These are phyloP conservation scores for Combretum micranthum DNA, from an alignment of 345 rosid genomes.

Conservation along the genomic window DNA sequence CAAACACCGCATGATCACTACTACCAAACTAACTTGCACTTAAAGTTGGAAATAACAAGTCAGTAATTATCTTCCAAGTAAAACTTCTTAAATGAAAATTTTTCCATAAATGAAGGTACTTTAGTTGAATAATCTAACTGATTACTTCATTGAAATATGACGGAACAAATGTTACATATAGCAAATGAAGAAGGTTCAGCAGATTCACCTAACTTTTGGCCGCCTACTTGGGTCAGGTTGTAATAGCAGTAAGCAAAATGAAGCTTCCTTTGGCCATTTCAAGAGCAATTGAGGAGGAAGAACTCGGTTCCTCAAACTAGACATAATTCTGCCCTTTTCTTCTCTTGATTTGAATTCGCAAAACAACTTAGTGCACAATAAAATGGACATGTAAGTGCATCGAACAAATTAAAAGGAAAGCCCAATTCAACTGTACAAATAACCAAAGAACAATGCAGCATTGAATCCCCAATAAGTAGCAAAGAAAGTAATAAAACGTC, in stretches of 20 bases:
- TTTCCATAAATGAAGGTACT: too few relatives aligned
- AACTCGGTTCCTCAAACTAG: slow-evolving; percentile 77
- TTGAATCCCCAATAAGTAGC: not conserved
- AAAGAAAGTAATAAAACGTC: not conserved
- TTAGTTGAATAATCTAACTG: too few relatives aligned
- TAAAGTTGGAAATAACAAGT: too few relatives aligned
- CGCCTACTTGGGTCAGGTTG: slow-evolving; percentile 78
- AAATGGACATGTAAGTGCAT: slow-evolving; percentile 12
- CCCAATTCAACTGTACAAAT: slow-evolving; percentile 15
- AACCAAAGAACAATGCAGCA: not conserved
- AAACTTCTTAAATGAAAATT: too few relatives aligned
- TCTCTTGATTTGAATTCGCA: slow-evolving; percentile 28
- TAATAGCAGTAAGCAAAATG: slow-evolving; percentile 75
- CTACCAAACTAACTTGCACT: too few relatives aligned
- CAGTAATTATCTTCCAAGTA: too few relatives aligned
- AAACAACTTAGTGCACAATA: slow-evolving; percentile 16
- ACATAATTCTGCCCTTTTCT: slow-evolving; percentile 58
- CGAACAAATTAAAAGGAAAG: slow-evolving; percentile 18
- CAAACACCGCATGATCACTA: too few relatives aligned
- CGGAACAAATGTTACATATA: too few relatives aligned
- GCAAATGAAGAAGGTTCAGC: too few relatives aligned
- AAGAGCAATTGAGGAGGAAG: slow-evolving; percentile 78
- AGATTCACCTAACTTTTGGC: slow-evolving; percentile 53
- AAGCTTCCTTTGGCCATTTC: slow-evolving; percentile 78
- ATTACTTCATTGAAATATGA: too few relatives aligned